Evolutionary conservation across 352 stramenopile species (phyloP).

Genomic region (Globisporangium cederbergense): DNA sequence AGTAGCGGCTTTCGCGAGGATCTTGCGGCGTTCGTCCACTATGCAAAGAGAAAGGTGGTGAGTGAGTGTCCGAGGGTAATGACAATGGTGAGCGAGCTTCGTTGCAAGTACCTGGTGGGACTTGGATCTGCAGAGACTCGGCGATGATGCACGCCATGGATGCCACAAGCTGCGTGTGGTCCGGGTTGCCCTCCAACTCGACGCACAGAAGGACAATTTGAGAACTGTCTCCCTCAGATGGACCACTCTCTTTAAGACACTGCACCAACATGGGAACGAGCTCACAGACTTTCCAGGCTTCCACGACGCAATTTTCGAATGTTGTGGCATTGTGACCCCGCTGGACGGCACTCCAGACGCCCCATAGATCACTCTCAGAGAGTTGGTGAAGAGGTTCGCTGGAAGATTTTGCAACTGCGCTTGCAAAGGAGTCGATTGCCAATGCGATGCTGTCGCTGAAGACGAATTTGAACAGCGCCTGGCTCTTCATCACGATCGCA

Average conservation of each 20-base stretch:
- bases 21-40: slow-evolving; percentile 8
- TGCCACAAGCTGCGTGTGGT: slow-evolving; percentile 27
- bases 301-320: slow-evolving; percentile 18
- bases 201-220: slow-evolving; percentile 14
- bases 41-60: background rate
- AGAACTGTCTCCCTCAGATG: background rate
- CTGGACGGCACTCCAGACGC: slow-evolving; percentile 20
- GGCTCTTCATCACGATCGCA: background rate
- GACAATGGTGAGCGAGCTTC: background rate
- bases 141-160: slow-evolving; percentile 32
- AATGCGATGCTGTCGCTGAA: slow-evolving; percentile 8
- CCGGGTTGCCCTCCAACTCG: slow-evolving; percentile 9
- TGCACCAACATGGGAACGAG: slow-evolving; percentile 12
- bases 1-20: background rate
- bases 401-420: background rate
- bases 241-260: background rate
- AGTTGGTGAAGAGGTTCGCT: background rate
- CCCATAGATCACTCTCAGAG: slow-evolving; percentile 5
- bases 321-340: slow-evolving; percentile 13
- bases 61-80: background rate
- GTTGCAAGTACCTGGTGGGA: slow-evolving; percentile 26
- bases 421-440: slow-evolving; percentile 6
- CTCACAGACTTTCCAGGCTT: slow-evolving; percentile 24
- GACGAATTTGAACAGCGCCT: slow-evolving; percentile 2
- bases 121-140: slow-evolving; percentile 17